A percentile compares a stretch with the other conserved stretches of the same genome.
phyloP scores from a whole-genome alignment of 164 flowering plant genomes.

The Macadamia integrifolia region DNA sequence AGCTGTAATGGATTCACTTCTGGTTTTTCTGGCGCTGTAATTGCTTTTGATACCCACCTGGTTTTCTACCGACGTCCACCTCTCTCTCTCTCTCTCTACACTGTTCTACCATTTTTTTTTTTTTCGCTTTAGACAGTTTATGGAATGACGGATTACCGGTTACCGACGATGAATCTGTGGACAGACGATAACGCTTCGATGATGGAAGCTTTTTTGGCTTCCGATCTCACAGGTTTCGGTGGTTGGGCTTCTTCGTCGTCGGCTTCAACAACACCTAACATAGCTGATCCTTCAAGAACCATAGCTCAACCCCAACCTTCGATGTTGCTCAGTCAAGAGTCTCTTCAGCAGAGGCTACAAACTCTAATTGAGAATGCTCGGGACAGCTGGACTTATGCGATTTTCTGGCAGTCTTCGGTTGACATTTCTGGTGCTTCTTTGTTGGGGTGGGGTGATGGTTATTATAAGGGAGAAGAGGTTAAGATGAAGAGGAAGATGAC shows the following conservation, averaged over 20 bases:
- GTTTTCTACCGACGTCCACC: neutral
- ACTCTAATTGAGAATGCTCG: constrained; percentile 47
- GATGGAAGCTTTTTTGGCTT: constrained; percentile 50
- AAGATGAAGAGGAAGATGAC: constrained; percentile 16
- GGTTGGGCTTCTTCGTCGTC: constrained; percentile 30
- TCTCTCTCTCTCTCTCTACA: neutral
- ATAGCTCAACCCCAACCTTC: constrained; percentile 10
- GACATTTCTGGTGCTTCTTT: constrained; percentile 36
- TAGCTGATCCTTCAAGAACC: neutral
- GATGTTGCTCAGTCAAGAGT: constrained; percentile 38
- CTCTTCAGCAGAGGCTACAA: constrained; percentile 58
- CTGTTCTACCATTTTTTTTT: too few species aligned
- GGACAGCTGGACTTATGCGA: constrained; percentile 65
- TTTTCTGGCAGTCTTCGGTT: constrained; percentile 60
- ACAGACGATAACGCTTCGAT: constrained; percentile 45
- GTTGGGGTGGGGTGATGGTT: constrained; percentile 66
- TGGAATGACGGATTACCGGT: constrained; percentile 28
- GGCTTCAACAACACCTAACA: neutral
- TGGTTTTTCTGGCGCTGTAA: neutral
- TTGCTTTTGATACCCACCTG: neutral
- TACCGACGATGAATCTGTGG: constrained; percentile 48
- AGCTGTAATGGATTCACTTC: neutral
- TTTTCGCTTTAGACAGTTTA: neutral
- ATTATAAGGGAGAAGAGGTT: constrained; percentile 54
- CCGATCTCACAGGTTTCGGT: constrained; percentile 35